Conservation (phyloP, 768 basidiomycete genomes). For the Pisolithus sp. region DNA sequence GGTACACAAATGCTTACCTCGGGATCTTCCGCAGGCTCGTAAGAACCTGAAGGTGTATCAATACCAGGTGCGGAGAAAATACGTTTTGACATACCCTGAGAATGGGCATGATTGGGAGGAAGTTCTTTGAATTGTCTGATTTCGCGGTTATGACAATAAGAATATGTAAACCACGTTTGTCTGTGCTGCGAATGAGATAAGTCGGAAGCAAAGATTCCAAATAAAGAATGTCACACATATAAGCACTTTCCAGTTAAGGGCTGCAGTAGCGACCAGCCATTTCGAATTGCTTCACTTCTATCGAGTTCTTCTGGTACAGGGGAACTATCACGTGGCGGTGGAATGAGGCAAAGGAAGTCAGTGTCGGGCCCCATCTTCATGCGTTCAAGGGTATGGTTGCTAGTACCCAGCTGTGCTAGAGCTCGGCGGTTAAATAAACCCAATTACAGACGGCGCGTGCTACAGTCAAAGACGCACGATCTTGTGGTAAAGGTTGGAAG, state of each 20-base stretch:
- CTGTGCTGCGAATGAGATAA: constrained; percentile 50
- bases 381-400: constrained; percentile 55
- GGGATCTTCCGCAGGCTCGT: constrained; percentile 81
- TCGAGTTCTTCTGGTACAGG: constrained; percentile 47
- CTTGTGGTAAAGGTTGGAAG: constrained; percentile 14
- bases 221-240: constrained; percentile 56
- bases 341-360: constrained; percentile 75
- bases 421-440: constrained; percentile 8
- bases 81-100: constrained; percentile 44
- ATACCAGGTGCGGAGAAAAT: constrained; percentile 21
- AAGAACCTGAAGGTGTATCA: constrained; percentile 44
- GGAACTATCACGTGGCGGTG: constrained; percentile 48
- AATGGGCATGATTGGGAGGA: constrained; percentile 53
- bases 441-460: constrained; percentile 10
- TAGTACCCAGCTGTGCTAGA: constrained; percentile 18
- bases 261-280: constrained; percentile 78
- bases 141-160: constrained; percentile 91
- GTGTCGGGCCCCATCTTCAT: constrained; percentile 68
- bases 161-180: constrained; percentile 96
- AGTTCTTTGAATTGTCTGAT: constrained; percentile 95
- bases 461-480: constrained; percentile 31
- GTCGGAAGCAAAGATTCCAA: constrained; percentile 23
- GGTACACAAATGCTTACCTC: constrained; percentile 45
- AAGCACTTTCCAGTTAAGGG: constrained; percentile 76
- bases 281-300: constrained; percentile 58